Conservation (phyloP, 2,329 filamentous ascomycete genomes). For the Talaromyces verruculosus region DNA sequence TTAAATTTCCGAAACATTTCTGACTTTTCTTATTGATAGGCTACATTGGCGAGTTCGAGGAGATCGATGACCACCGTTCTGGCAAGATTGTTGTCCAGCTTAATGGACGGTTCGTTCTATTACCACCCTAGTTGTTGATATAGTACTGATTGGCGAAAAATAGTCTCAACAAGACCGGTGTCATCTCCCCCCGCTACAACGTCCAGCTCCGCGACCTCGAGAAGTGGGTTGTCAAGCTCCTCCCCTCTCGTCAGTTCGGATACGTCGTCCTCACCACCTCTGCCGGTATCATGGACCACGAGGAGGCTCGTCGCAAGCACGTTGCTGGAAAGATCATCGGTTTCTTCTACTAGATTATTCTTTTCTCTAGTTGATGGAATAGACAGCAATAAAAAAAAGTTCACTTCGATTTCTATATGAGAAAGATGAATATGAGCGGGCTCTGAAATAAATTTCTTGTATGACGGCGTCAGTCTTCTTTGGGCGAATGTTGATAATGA, state of each 20-base stretch:
- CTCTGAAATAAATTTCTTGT: slow-evolving; percentile 24
- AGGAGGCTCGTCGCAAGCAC: slow-evolving; percentile 98
- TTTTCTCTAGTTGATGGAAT: neutral
- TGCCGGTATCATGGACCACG: slow-evolving; percentile 99
- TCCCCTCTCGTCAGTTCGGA: slow-evolving; percentile 99
- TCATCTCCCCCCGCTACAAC: slow-evolving; percentile 99
- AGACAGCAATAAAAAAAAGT: slow-evolving; percentile 28
- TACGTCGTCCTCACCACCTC: slow-evolving; percentile 99
- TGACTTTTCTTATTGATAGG: slow-evolving; percentile 62
- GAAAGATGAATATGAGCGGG: slow-evolving; percentile 23
- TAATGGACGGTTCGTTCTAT: slow-evolving; percentile 70
- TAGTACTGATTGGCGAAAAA: slow-evolving; percentile 21
- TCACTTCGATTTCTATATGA: slow-evolving; percentile 30
- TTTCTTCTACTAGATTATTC: slow-evolving; percentile 84
- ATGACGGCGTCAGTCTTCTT: slow-evolving; percentile 24
- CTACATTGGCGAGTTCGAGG: slow-evolving; percentile 99
- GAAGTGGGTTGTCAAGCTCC: slow-evolving; percentile 99
- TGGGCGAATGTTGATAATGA: slow-evolving; percentile 28
- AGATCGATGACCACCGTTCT: slow-evolving; percentile 98
- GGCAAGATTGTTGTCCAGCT: slow-evolving; percentile 99
- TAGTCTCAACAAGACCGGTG: slow-evolving; percentile 94
- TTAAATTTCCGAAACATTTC: slow-evolving; percentile 89
- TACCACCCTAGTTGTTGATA: neutral
- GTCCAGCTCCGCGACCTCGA: slow-evolving; percentile 95
- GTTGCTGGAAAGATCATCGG: slow-evolving; percentile 98